A percentile compares a stretch with the other conserved stretches of the same genome.
These are phyloP conservation scores for Maudiozyma pseudohumilis DNA, from an alignment of 805 yeast genomes.

Conservation along the genomic window DNA sequence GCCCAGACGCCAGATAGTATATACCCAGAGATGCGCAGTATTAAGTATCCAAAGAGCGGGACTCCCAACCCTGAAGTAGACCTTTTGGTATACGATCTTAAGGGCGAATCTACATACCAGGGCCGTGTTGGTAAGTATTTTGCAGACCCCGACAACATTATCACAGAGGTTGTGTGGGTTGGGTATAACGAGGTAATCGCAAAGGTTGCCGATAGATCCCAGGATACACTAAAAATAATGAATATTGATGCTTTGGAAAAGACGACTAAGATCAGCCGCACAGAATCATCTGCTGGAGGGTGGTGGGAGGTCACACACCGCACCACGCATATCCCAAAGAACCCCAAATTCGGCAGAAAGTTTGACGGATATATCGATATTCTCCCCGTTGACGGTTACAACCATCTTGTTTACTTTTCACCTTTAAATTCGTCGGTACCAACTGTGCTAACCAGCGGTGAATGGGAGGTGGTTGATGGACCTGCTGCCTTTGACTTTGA, in stretches of 20 bases:
- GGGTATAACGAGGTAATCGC: constrained; percentile 44
- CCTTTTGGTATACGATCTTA: constrained; percentile 37
- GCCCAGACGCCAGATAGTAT: constrained; percentile 43
- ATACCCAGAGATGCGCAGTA: constrained; percentile 50
- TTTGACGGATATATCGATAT: constrained; percentile 77
- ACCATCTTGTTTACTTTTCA: constrained; percentile 76
- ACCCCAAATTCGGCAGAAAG: constrained; percentile 32
- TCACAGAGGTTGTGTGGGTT: constrained; percentile 67
- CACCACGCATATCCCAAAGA: constrained; percentile 47
- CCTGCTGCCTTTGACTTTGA: constrained; percentile 51
- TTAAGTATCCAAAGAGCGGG: constrained; percentile 85
- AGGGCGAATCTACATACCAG: constrained; percentile 26
- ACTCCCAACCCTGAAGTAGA: constrained; percentile 60
- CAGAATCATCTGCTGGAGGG: constrained; percentile 41
- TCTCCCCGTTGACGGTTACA: constrained; percentile 48
- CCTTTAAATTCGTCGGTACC: constrained; percentile 55
- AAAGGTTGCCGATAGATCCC: constrained; percentile 53
- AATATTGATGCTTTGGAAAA: constrained; percentile 37
- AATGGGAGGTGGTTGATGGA: constrained; percentile 85
- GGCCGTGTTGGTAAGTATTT: constrained; percentile 36
- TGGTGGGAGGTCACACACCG: constrained; percentile 75
- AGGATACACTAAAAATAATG: constrained; percentile 52
- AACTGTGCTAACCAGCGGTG: constrained; percentile 55
- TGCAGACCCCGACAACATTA: constrained; percentile 33
- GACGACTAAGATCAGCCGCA: constrained; percentile 36